phyloP scores from a whole-genome alignment of 2,329 filamentous ascomycete species.

The Epichloe scottii region DNA sequence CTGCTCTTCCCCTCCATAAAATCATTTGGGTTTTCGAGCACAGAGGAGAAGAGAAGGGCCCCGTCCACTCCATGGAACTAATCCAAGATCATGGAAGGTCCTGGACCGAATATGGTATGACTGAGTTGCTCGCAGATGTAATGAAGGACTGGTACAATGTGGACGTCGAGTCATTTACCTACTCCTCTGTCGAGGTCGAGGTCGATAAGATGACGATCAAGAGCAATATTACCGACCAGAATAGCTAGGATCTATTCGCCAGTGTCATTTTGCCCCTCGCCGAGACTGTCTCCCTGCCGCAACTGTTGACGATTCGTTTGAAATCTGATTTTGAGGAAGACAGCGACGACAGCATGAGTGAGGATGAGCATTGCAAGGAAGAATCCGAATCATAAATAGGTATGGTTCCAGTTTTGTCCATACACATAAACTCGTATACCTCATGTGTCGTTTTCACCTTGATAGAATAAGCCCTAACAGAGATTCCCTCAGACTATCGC shows the following conservation, averaged over 20 bases:
- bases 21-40: background rate
- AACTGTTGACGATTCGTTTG: background rate
- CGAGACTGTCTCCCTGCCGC: background rate
- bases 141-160: rapidly evolving
- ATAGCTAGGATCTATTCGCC: background rate
- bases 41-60: rapidly evolving
- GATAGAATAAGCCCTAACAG: no score
- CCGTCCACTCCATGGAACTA: background rate
- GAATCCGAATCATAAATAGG: background rate
- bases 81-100: background rate
- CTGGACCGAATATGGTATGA: no score
- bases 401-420: no score
- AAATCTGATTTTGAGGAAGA: background rate
- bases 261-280: background rate
- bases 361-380: background rate
- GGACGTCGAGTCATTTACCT: background rate
- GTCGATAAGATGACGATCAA: background rate
- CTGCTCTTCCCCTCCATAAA: background rate
- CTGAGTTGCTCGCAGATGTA: no score
- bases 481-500: no score
- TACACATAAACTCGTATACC: no score
- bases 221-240: background rate
- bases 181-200: background rate
- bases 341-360: background rate
- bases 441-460: no score